phyloP scores from a whole-genome alignment of 208 protist genomes.

The Herpetomonas tarakana region DNA sequence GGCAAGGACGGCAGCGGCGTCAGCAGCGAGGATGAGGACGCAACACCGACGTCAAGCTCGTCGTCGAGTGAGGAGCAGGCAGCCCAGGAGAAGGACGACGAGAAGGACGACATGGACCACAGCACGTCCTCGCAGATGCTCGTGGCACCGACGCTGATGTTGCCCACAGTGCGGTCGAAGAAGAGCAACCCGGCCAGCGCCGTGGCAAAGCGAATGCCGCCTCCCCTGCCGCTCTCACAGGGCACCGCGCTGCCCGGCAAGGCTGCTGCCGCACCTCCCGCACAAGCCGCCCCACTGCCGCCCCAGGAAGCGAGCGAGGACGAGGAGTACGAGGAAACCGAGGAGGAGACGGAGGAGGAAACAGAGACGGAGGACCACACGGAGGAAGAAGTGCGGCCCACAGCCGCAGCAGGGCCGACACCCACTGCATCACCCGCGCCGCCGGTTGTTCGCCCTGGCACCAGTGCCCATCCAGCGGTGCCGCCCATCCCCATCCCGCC shows the following conservation, averaged over 20 bases:
- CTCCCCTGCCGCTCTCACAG: constrained; percentile 13
- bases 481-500: neutral
- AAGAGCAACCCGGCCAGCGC: too few relatives aligned
- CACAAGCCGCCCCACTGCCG: neutral
- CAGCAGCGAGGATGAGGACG: constrained; percentile 1
- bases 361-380: constrained; percentile 22
- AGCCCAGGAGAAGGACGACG: too few relatives aligned
- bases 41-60: neutral
- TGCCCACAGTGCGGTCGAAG: too few relatives aligned
- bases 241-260: neutral
- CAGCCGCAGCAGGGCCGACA: neutral
- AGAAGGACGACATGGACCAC: constrained; percentile 7
- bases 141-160: too few relatives aligned
- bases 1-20: neutral
- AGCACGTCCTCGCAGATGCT: too few relatives aligned
- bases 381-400: neutral
- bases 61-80: neutral
- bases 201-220: neutral
- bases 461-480: neutral
- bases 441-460: neutral
- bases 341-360: constrained; percentile 34
- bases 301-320: constrained; percentile 16
- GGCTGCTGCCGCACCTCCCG: neutral
- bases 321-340: constrained; percentile 37
- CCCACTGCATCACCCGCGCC: neutral